Evolutionary conservation across 495 filamentous ascomycete species (phyloP).

Genomic region (Entonaema liquescens): DNA sequence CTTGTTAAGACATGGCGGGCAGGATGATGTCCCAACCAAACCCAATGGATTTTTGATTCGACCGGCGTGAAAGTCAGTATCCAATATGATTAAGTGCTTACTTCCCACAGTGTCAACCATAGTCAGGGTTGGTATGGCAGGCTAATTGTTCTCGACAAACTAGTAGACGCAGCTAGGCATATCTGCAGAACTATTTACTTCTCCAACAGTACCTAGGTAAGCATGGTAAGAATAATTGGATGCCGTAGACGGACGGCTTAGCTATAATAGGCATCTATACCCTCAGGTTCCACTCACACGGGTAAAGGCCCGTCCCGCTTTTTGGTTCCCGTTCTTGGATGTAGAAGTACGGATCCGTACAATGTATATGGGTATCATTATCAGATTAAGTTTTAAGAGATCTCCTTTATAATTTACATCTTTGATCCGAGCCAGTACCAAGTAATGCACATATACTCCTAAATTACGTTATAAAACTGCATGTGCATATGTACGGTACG

Average conservation of each 20-base stretch:
- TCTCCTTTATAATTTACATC: conserved; percentile 26
- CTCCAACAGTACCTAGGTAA: neutral
- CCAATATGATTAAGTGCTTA: neutral
- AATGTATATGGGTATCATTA: conserved; percentile 14
- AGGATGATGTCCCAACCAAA: neutral
- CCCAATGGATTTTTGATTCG: neutral
- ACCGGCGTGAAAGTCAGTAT: neutral
- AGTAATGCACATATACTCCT: conserved; percentile 4
- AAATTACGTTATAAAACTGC: conserved; percentile 36
- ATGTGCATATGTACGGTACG: conserved; percentile 39
- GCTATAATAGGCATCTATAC: conserved; percentile 15
- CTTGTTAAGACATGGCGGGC: neutral
- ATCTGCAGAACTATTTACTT: neutral
- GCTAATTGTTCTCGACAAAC: conserved; percentile 2
- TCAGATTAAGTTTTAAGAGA: conserved; percentile 32
- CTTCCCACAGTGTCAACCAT: neutral
- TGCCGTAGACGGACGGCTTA: conserved; percentile 10
- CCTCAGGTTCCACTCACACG: conserved; percentile 20
- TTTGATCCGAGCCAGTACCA: conserved; percentile 28
- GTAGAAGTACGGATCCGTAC: conserved; percentile 1
- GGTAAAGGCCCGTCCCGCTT: conserved; percentile 36
- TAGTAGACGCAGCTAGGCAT: conserved; percentile 22
- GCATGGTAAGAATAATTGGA: conserved; percentile 7
- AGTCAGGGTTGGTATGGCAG: neutral
- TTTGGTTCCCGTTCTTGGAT: conserved; percentile 23